phyloP scores from a whole-genome alignment of 176 grass and related monocot genomes.

The Bromus sterilis region DNA sequence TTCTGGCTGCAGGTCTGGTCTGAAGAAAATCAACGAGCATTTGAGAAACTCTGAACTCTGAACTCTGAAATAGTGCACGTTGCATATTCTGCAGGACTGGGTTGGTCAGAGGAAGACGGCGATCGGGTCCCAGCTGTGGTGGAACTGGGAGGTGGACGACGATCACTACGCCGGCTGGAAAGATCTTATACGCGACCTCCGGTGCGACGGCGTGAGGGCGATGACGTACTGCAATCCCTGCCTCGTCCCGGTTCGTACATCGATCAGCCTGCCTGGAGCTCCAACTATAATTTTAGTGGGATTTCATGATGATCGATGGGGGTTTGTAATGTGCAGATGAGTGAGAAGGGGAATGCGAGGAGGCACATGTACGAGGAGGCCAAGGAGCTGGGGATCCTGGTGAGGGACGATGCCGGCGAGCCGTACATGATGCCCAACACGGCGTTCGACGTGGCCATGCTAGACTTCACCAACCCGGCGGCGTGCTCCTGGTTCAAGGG shows the following conservation, averaged over 20 bases:
- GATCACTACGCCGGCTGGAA: conserved; percentile 65
- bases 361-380: conserved; percentile 76
- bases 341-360: conserved; percentile 43
- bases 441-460: conserved; percentile 86
- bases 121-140: conserved; percentile 92
- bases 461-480: conserved; percentile 80
- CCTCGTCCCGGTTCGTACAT: conserved; percentile 50
- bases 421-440: conserved; percentile 94
- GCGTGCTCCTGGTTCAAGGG: conserved; percentile 75
- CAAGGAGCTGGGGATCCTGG: conserved; percentile 55
- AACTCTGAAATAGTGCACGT: not conserved
- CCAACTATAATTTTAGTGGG: not conserved
- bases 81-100: conserved; percentile 57
- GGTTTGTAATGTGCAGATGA: conserved; percentile 22
- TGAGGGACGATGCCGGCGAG: conserved; percentile 50
- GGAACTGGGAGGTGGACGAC: conserved; percentile 89
- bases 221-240: conserved; percentile 95
- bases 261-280: not conserved
- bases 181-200: conserved; percentile 52
- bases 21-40: not conserved
- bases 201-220: conserved; percentile 34
- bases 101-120: conserved; percentile 86
- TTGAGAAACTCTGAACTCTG: not conserved
- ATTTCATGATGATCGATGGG: not conserved
- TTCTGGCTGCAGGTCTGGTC: conserved; percentile 94